These are phyloP conservation scores for Coriolopsis trogii DNA, from an alignment of 1,284 basidiomycete genomes.

Conservation along the genomic window DNA sequence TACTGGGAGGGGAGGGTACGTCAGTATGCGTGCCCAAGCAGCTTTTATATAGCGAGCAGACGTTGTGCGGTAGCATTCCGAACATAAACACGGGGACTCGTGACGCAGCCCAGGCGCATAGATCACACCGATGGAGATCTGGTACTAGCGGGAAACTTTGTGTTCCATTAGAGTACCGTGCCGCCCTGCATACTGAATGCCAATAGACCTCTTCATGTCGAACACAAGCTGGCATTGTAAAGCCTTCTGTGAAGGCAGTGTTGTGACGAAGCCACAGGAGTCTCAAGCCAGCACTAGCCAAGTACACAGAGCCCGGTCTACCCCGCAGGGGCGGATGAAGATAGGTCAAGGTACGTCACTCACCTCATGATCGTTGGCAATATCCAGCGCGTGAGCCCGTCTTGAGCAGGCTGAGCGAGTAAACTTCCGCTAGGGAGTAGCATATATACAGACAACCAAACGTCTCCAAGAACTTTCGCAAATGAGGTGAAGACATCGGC, in stretches of 20 bases:
- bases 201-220: too few species aligned
- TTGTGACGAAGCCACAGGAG: too few species aligned
- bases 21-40: constrained; percentile 12
- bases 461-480: constrained; percentile 94
- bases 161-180: too few species aligned
- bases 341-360: too few species aligned
- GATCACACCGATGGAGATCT: too few species aligned
- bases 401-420: constrained; percentile 60
- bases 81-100: not conserved
- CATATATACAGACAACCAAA: constrained; percentile 89
- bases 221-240: too few species aligned
- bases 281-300: too few species aligned
- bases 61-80: not conserved
- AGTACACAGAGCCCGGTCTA: too few species aligned
- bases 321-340: too few species aligned
- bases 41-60: constrained; percentile 9
- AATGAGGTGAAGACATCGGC: constrained; percentile 97
- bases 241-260: too few species aligned
- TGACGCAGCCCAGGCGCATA: constrained; percentile 3
- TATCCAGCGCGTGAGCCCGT: constrained; percentile 71
- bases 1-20: constrained; percentile 43
- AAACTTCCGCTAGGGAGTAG: constrained; percentile 77
- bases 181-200: too few species aligned
- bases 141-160: too few species aligned
- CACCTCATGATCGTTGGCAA: constrained; percentile 88